These are phyloP conservation scores for Podila epicladia DNA, from an alignment of 192 early-diverging fungal genomes.

Conservation along the genomic window DNA sequence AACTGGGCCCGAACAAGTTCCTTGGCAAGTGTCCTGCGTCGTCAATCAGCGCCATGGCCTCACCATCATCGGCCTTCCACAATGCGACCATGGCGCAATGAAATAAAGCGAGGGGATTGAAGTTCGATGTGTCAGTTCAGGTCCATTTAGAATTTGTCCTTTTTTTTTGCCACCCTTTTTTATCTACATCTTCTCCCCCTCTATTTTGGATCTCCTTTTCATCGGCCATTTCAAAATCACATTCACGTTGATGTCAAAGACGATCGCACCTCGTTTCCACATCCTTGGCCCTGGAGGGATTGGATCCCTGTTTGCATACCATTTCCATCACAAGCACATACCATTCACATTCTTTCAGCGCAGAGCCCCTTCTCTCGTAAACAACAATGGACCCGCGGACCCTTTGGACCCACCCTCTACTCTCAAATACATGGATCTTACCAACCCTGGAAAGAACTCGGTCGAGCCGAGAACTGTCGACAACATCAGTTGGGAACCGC, in stretches of 20 bases:
- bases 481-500: conserved; percentile 51
- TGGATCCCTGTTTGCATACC: conserved; percentile 70
- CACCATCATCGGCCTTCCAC: background rate
- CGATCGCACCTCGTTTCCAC: conserved; percentile 52
- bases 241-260: background rate
- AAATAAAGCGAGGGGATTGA: too few species aligned
- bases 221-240: too few species aligned
- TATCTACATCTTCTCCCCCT: too few species aligned
- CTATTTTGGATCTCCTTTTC: too few species aligned
- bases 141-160: too few species aligned
- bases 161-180: too few species aligned
- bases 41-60: background rate
- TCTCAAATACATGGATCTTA: conserved; percentile 38
- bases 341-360: conserved; percentile 69
- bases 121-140: too few species aligned
- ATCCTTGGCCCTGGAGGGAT: conserved; percentile 77
- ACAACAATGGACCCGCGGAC: background rate
- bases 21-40: conserved; percentile 48
- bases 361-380: conserved; percentile 42
- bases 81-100: too few species aligned
- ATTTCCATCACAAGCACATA: conserved; percentile 58
- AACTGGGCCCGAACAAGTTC: conserved; percentile 52
- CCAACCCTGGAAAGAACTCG: conserved; percentile 10
- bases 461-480: conserved; percentile 42
- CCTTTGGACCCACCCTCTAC: conserved; percentile 26